Percentiles rank a stretch among this genome's conserved stretches.
Evolutionary conservation across 1,284 basidiomycete species (phyloP).

Genomic region (Puccinia coronata): DNA sequence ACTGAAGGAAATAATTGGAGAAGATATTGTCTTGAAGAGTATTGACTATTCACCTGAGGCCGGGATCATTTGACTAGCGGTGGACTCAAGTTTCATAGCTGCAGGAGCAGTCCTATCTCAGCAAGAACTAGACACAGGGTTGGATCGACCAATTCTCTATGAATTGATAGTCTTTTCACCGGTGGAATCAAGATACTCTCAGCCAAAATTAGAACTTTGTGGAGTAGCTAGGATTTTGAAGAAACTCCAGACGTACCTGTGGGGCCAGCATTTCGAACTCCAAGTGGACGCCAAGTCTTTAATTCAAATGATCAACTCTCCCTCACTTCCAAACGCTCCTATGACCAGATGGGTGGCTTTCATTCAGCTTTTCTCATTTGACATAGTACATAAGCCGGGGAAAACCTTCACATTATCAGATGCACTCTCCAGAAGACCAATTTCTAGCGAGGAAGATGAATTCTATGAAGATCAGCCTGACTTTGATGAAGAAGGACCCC

Average conservation of each 20-base stretch:
- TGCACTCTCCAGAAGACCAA: not conserved
- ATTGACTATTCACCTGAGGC: not conserved
- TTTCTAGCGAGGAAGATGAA: not conserved
- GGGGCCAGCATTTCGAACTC: no score
- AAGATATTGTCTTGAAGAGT: not conserved
- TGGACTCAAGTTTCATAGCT: not conserved
- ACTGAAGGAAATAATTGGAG: not conserved
- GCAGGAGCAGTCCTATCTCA: constrained; percentile 7
- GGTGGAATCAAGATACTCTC: constrained; percentile 35
- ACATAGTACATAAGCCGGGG: not conserved
- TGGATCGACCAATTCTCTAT: not conserved
- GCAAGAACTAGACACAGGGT: not conserved
- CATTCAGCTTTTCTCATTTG: constrained; percentile 17
- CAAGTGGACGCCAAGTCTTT: constrained; percentile 37
- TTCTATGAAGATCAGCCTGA: no score
- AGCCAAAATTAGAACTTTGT: constrained; percentile 26
- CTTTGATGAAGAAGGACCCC: no score
- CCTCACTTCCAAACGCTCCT: not conserved
- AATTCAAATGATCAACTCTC: constrained; percentile 26
- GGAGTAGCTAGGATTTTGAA: constrained; percentile 23
- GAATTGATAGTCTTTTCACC: not conserved
- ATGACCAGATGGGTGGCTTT: constrained; percentile 19
- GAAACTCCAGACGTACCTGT: constrained; percentile 7
- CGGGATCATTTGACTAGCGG: not conserved
- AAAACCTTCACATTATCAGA: not conserved